A percentile compares a stretch with the other conserved stretches of the same genome.
phyloP scores from a whole-genome alignment of 768 basidiomycete species.

The Leccinellum albellum region DNA sequence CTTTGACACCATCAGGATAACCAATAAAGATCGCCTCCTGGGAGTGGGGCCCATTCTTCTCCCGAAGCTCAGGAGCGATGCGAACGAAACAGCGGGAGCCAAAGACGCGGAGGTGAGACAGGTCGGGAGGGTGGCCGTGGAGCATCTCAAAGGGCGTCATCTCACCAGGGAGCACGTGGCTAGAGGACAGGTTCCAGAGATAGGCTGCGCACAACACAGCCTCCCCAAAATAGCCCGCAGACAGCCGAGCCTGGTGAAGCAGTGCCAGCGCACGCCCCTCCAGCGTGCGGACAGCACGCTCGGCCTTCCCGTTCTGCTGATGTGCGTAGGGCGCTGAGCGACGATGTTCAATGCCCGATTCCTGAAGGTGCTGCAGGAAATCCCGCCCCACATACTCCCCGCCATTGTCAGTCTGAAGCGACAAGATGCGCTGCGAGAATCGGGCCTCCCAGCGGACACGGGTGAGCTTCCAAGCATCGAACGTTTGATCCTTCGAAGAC shows the following conservation, averaged over 20 bases:
- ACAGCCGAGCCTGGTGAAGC: background rate
- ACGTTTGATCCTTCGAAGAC: background rate
- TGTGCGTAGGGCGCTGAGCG: conserved; percentile 31
- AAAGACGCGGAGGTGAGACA: background rate
- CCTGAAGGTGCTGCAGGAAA: background rate
- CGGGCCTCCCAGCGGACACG: background rate
- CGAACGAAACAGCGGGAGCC: background rate
- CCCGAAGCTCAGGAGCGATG: background rate
- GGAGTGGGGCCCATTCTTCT: background rate
- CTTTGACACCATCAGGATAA: too few relatives aligned
- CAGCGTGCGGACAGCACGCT: conserved; percentile 14
- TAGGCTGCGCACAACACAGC: conserved; percentile 1
- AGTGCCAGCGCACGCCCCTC: background rate
- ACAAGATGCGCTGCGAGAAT: background rate
- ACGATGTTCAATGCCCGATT: conserved; percentile 13
- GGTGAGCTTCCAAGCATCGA: background rate
- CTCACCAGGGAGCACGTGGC: background rate
- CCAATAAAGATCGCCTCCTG: too few relatives aligned
- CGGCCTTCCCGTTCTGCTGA: conserved; percentile 32
- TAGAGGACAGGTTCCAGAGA: background rate
- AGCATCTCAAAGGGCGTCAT: background rate
- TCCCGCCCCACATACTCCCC: background rate
- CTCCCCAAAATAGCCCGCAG: too few relatives aligned
- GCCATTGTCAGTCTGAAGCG: background rate
- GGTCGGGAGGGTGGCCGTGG: background rate